Percentiles rank a stretch among this genome's conserved stretches.
phyloP scores from a whole-genome alignment of 2,329 filamentous ascomycete genomes.

The Apiospora malaysiana region DNA sequence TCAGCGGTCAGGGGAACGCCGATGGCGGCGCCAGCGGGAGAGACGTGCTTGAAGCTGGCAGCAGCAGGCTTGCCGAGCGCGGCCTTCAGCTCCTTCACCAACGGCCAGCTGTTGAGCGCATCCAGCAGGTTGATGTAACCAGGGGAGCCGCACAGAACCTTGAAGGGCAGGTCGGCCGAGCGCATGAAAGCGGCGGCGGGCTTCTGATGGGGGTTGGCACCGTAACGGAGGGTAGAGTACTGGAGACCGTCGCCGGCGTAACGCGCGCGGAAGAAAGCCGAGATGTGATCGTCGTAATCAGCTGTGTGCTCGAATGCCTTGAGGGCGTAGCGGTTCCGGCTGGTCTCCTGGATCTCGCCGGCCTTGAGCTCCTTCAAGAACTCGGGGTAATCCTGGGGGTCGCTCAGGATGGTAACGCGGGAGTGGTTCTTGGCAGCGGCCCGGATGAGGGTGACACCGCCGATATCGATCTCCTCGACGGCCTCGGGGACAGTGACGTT shows the following conservation, averaged over 20 bases:
- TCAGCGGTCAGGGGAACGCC: conserved; percentile 84
- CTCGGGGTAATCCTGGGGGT: conserved; percentile 90
- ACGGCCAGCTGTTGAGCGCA: conserved; percentile 93
- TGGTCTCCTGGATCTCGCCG: conserved; percentile 84
- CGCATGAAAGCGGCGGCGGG: conserved; percentile 84
- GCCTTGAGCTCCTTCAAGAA: conserved; percentile 90
- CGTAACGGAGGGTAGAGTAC: conserved; percentile 87
- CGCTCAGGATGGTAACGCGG: conserved; percentile 93
- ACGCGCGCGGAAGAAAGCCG: conserved; percentile 96
- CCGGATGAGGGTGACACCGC: conserved; percentile 93
- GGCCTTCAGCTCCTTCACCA: conserved; percentile 94
- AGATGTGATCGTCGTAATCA: conserved; percentile 93
- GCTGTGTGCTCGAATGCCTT: conserved; percentile 99
- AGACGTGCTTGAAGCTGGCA: conserved; percentile 99
- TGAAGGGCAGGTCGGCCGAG: conserved; percentile 84
- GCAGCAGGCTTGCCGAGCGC: conserved; percentile 88
- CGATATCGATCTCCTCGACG: conserved; percentile 98
- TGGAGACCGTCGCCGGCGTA: conserved; percentile 87
- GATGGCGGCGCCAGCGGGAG: conserved; percentile 93
- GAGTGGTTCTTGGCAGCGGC: conserved; percentile 98
- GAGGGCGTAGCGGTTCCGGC: conserved; percentile 86
- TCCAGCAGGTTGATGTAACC: conserved; percentile 98
- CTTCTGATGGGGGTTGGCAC: conserved; percentile 98
- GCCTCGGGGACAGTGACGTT: conserved; percentile 97
- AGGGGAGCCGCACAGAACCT: conserved; percentile 85